phyloP scores from a whole-genome alignment of 1,139 yeast species.

The Zygosaccharomyces pseudobailii region DNA sequence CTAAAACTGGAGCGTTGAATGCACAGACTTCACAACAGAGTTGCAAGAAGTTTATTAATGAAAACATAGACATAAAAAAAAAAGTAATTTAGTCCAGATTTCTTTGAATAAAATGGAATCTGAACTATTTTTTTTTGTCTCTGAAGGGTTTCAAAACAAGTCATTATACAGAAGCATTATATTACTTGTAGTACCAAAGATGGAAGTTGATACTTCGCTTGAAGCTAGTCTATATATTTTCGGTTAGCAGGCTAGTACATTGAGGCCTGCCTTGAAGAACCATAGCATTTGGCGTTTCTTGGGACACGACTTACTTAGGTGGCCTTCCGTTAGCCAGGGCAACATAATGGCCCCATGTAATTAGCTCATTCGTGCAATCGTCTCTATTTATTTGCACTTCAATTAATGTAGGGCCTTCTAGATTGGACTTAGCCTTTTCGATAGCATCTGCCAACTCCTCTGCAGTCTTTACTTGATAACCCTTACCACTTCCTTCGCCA shows the following conservation, averaged over 20 bases:
- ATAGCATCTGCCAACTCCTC: constrained; percentile 9
- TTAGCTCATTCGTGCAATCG: constrained; percentile 2
- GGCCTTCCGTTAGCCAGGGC: constrained; percentile 3
- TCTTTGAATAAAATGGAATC: too few species aligned
- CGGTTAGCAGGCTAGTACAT: not conserved
- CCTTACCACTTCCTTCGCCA: constrained; percentile 10
- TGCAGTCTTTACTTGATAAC: constrained; percentile 10
- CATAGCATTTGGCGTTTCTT: not conserved
- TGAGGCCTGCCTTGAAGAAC: not conserved
- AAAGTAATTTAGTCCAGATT: too few species aligned
- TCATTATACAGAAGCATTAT: too few species aligned
- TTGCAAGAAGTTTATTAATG: too few species aligned
- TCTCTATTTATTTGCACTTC: constrained; percentile 1
- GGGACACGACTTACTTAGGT: not conserved
- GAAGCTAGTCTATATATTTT: not conserved
- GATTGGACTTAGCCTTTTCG: constrained; percentile 8
- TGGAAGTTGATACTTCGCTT: too few species aligned
- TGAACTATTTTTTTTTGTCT: too few species aligned
- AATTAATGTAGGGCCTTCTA: constrained; percentile 7
- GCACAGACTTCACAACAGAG: too few species aligned
- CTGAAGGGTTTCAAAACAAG: too few species aligned
- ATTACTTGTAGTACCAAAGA: too few species aligned
- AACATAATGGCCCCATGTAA: constrained; percentile 1
- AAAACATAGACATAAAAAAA: too few species aligned
- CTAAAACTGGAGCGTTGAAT: too few species aligned